Base-by-base conservation (phyloP, 2,329 filamentous ascomycete genomes). In the Phaeoacremonium minimum region DNA sequence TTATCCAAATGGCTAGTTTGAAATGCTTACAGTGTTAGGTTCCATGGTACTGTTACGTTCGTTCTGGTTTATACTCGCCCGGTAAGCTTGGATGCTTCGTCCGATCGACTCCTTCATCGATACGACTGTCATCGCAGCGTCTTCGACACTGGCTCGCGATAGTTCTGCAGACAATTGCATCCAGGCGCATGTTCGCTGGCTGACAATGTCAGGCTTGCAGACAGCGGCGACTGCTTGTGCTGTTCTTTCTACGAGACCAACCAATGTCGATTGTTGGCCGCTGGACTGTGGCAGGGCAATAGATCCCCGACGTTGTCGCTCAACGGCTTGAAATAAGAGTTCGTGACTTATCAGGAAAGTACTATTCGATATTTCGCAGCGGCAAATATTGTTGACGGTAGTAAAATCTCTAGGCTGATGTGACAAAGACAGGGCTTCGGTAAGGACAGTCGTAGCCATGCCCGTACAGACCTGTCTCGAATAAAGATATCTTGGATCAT, bases 111-210 rank as follows among this genome's bases (percentile, higher is more conserved):
- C 31, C 17, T 34, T 38, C 31, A 38, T 38, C 19, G 31, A 32
- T 12, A 7, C 5, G 20, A 30, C 11, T 7, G 18, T 28, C 26
- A 17, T 15, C 8, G 35, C 38, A 30, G 22, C 26, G 18, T 30
- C 28, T 18, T 20, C 15, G 17, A 17, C 30, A 18, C 30, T 31
- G 14, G 38, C 38, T 26, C 17, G 17, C 18, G 33, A 40, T 15
- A 40, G n/a, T 14, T 33, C 32, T 7, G 37, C 37, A 8, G 37
- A 39, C 15, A 39, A 20, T 13, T 29, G 28, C 26, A 39, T 32
- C 37, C 37, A 39, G 9, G 32, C 37, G 18, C 32, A 39, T 8
- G 37, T 39, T 16, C 37, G 37, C 28, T 39, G 37, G 37, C 37
- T 39, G 5, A 39, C 32, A 13, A 39, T 33, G 14, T 39, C 37